Evolutionary conservation across 2,329 filamentous ascomycete genomes (phyloP), one percentile per base, ranked within the genome.

Genomic region (Trichoderma sp.): DNA sequence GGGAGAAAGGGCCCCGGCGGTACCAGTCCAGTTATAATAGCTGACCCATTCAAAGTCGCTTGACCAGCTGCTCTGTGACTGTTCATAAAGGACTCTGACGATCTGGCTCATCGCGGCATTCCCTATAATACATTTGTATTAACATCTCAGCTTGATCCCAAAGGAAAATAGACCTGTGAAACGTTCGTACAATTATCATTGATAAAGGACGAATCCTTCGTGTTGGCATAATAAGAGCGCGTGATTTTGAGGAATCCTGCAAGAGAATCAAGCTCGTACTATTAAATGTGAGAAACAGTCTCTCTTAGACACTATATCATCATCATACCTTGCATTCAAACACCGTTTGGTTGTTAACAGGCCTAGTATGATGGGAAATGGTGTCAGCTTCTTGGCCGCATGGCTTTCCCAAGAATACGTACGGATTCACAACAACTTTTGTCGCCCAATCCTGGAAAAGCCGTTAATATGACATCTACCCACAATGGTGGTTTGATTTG

Each of bases 251-350:
- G 84, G 78, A 97, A 97, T 54, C 92, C 89, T 0, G 93, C 93
- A 2, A 97, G 86, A 8, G 92, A 95, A 81, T 97, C 94, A 46
- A 97, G 87, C 80, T 97, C 94, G 79, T 95, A 97, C 81, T 97
- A 94, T 1, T 8, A 5, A 18, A 26, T 61, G 34, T 67, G n/a
- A 68, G 58, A 54, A 54, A 2, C 11, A 6, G 5, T 5, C 16
- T 14, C 18, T 10, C 52, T 24, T 10, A 30, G 1, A 8, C 10
- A 16, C 1, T 16, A 26, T 24, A 8, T 30, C 3, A 24, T 11
- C 46, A 14, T 30, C 68, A 5, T 70, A 74, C 74, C 71, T 76
- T 76, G 73, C 75, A 76, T 60, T 76, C 75, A 39, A 76, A 76
- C 0, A 76, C 75, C 0, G 69, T 73, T 55, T 74, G 71, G 59